phyloP scores from a whole-genome alignment of 1,284 basidiomycete species.

The Heterobasidion occidentale region DNA sequence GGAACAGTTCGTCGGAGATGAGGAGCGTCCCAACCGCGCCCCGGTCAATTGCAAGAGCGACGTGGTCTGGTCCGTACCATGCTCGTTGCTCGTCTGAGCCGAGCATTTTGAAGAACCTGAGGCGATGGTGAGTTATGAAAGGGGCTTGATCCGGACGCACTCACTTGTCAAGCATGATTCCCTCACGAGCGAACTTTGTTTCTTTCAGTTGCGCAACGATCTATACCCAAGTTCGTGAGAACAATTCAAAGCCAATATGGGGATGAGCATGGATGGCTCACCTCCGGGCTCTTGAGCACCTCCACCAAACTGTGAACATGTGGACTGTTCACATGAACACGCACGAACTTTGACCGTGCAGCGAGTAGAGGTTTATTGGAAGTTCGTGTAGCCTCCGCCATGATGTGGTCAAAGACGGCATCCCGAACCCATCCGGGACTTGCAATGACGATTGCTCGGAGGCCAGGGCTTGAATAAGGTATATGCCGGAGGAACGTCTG shows the following conservation, averaged over 20 bases:
- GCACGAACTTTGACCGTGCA: slow-evolving; percentile 79
- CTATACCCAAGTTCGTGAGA: slow-evolving; percentile 23
- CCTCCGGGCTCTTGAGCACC: slow-evolving; percentile 91
- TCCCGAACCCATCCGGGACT: slow-evolving; percentile 96
- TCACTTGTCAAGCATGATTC: slow-evolving; percentile 83
- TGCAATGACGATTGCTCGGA: slow-evolving; percentile 92
- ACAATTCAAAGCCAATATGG: slow-evolving; percentile 3
- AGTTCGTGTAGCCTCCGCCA: slow-evolving; percentile 73
- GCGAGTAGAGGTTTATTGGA: slow-evolving; percentile 80
- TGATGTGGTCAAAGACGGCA: slow-evolving; percentile 79
- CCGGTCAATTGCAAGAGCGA: slow-evolving; percentile 83
- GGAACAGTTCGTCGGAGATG: slow-evolving; percentile 93
- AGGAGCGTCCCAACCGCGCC: slow-evolving; percentile 93
- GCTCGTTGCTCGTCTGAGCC: slow-evolving; percentile 91
- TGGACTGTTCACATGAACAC: slow-evolving; percentile 87
- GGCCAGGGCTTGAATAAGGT: slow-evolving; percentile 63
- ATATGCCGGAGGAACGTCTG: slow-evolving; percentile 87
- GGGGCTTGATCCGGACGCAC: slow-evolving; percentile 7
- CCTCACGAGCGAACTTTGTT: slow-evolving; percentile 96
- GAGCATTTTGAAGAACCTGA: slow-evolving; percentile 95
- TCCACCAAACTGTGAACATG: slow-evolving; percentile 97
- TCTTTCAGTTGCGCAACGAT: slow-evolving; percentile 80
- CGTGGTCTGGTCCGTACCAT: slow-evolving; percentile 98
- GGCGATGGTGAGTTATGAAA: not conserved
- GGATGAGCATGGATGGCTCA: slow-evolving; percentile 19